A percentile compares a stretch with the other conserved stretches of the same genome.
Evolutionary conservation across 345 rosid species (phyloP).

Genomic region (Citrus trifoliata): DNA sequence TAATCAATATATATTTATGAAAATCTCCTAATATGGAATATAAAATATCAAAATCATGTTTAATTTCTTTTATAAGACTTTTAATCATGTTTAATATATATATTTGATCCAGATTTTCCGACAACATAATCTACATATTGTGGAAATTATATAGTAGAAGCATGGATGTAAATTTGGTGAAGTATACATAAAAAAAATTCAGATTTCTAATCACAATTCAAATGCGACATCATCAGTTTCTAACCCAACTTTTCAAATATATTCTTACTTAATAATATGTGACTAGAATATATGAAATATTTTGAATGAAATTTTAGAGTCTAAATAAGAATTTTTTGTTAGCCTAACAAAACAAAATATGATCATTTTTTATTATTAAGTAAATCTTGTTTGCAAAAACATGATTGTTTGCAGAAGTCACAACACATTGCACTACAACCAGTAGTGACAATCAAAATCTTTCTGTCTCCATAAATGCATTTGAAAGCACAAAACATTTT

Average conservation of each 20-base stretch:
- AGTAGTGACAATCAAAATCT: neutral
- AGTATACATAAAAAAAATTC: neutral
- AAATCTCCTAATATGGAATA: neutral
- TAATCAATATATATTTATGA: neutral
- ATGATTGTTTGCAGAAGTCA: neutral
- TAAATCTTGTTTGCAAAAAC: neutral
- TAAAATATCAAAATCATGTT: neutral
- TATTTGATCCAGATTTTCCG: neutral
- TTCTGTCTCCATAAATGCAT: conserved; percentile 5
- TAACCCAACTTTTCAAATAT: no score
- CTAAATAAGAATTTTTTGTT: neutral
- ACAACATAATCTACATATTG: neutral
- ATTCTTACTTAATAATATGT: no score
- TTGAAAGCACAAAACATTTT: neutral
- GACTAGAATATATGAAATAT: neutral
- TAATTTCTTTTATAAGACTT: neutral
- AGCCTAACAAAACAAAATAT: neutral
- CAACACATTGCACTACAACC: neutral
- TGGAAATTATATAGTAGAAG: neutral
- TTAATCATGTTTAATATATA: no score
- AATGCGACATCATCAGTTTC: no score
- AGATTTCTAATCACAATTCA: neutral
- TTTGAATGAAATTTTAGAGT: neutral
- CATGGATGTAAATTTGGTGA: neutral
- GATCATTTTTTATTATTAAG: neutral